These are phyloP conservation scores for Amanita phalloides DNA, from an alignment of 768 basidiomycete genomes.

Conservation along the genomic window DNA sequence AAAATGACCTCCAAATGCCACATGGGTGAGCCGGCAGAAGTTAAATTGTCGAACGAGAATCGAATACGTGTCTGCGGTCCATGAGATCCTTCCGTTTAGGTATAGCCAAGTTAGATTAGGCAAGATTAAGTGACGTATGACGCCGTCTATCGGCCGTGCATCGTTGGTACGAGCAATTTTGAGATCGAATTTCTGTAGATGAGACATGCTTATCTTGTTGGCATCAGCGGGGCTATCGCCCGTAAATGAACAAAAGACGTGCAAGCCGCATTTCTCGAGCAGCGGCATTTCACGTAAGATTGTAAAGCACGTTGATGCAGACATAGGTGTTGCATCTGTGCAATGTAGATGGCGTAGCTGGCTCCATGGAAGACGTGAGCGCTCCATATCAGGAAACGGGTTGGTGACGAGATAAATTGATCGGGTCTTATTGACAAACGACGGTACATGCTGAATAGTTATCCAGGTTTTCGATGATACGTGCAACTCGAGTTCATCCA, in stretches of 20 bases:
- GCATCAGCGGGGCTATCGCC: neutral
- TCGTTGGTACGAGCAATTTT: neutral
- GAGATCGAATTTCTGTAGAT: neutral
- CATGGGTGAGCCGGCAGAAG: neutral
- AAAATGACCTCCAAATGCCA: neutral
- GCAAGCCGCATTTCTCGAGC: neutral
- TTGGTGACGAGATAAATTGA: neutral
- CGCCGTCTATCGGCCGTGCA: neutral
- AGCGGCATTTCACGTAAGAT: neutral
- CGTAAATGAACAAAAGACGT: neutral
- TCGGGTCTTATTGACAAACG: neutral
- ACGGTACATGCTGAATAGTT: neutral
- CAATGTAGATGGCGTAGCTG: neutral
- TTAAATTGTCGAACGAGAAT: neutral
- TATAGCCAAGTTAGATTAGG: neutral
- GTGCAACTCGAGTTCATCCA: neutral
- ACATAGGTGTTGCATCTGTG: neutral
- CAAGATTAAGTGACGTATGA: neutral
- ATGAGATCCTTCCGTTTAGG: neutral
- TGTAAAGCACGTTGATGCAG: neutral
- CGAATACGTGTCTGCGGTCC: neutral
- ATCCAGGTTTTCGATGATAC: neutral
- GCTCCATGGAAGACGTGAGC: neutral
- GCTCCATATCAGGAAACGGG: neutral
- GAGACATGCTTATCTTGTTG: neutral